Conservation (phyloP, 2,329 filamentous ascomycete species). For the Fragosphaeria purpurea region DNA sequence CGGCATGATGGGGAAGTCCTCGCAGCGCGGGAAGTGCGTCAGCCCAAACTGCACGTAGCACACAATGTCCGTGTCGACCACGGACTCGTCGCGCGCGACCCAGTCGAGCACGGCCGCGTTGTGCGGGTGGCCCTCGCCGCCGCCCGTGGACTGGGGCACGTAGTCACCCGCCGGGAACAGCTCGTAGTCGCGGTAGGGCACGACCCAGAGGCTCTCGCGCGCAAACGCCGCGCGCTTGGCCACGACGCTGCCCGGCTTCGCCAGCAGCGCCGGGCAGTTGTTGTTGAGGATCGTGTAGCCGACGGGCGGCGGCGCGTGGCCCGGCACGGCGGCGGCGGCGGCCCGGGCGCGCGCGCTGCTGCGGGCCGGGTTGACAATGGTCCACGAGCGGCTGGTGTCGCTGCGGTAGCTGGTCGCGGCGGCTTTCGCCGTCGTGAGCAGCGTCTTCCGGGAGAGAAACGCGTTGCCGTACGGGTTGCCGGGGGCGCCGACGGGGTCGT, state of each 20-base stretch:
- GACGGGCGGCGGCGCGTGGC: constrained; percentile 62
- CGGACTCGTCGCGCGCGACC: constrained; percentile 58
- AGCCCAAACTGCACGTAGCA: constrained; percentile 92
- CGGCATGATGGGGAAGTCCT: constrained; percentile 91
- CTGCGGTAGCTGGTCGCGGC: constrained; percentile 74
- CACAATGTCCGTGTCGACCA: constrained; percentile 78
- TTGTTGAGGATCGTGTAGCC: constrained; percentile 84
- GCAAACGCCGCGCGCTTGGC: constrained; percentile 92
- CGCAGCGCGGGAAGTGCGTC: constrained; percentile 78
- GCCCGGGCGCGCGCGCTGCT: no score
- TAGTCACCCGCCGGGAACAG: constrained; percentile 79
- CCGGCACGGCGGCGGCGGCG: no score
- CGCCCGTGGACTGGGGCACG: constrained; percentile 76
- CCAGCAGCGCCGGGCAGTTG: constrained; percentile 68
- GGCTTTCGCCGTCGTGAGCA: constrained; percentile 60
- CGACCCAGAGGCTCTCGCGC: constrained; percentile 76
- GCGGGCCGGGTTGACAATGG: constrained; percentile 39
- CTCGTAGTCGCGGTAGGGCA: constrained; percentile 72
- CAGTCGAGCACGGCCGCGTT: constrained; percentile 56
- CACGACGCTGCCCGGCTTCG: constrained; percentile 71
- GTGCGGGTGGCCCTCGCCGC: constrained; percentile 43
- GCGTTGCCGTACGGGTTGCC: constrained; percentile 88
- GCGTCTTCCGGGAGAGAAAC: constrained; percentile 78
- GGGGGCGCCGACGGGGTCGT: constrained; percentile 65
- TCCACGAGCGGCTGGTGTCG: constrained; percentile 48